Evolutionary conservation across 2,329 filamentous ascomycete species (phyloP).

Genomic region (Phialocephala sp.): DNA sequence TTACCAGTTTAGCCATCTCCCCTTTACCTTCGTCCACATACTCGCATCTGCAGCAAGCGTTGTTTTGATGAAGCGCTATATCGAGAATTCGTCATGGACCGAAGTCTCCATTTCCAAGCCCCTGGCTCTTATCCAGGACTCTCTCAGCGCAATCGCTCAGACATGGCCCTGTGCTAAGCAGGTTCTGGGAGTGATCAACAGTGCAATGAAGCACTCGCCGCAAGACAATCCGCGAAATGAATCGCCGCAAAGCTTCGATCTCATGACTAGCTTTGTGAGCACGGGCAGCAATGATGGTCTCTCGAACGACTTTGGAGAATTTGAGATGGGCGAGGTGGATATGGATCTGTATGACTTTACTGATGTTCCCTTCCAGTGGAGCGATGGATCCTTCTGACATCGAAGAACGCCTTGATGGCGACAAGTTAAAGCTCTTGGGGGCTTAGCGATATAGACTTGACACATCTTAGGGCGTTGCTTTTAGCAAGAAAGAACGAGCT

Average conservation of each 20-base stretch:
- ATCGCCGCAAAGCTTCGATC: slow-evolving; percentile 31
- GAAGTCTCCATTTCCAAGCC: slow-evolving; percentile 55
- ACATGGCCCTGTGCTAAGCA: slow-evolving; percentile 54
- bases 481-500: not conserved
- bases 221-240: slow-evolving; percentile 14
- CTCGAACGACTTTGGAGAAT: slow-evolving; percentile 18
- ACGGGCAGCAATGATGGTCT: slow-evolving; percentile 4
- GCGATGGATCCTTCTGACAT: slow-evolving; percentile 3
- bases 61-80: slow-evolving; percentile 53
- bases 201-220: slow-evolving; percentile 25
- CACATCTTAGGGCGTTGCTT: not conserved
- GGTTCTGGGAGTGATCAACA: slow-evolving; percentile 45
- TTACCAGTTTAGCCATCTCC: slow-evolving; percentile 51
- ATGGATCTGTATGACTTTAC: slow-evolving; percentile 23
- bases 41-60: slow-evolving; percentile 54
- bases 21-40: slow-evolving; percentile 56
- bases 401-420: not conserved
- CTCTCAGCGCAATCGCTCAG: slow-evolving; percentile 57
- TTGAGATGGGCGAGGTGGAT: slow-evolving; percentile 22
- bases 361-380: slow-evolving; percentile 16
- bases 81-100: slow-evolving; percentile 46
- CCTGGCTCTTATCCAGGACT: slow-evolving; percentile 55
- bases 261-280: slow-evolving; percentile 27
- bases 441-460: not conserved
- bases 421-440: not conserved